Evolutionary conservation across 345 rosid genomes (phyloP).

Genomic region (Rhodamnia rubescens): DNA sequence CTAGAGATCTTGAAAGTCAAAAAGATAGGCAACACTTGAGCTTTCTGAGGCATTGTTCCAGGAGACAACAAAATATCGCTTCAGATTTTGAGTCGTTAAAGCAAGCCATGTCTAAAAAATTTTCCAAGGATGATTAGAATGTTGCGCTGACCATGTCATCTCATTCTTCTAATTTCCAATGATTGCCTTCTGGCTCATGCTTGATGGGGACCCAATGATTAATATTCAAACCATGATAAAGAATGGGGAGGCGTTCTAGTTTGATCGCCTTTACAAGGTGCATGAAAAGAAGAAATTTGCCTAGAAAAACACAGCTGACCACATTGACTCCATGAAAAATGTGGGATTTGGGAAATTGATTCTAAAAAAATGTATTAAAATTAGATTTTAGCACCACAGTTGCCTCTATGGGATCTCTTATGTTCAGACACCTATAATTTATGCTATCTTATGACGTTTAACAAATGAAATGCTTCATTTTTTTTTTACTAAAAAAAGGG

Average conservation of each 20-base stretch:
- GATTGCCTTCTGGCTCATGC: not conserved
- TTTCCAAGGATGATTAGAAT: not conserved
- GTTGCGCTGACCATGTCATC: not conserved
- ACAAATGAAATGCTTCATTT: no score
- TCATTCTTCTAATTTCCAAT: not conserved
- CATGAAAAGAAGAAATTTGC: not conserved
- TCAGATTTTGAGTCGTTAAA: conserved; percentile 7
- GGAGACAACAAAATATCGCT: conserved; percentile 2
- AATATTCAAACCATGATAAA: not conserved
- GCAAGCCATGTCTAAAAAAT: conserved; percentile 3
- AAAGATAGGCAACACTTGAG: not conserved
- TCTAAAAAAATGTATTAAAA: not conserved
- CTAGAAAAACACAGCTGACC: not conserved
- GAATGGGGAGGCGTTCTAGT: not conserved
- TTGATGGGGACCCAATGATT: conserved; percentile 1
- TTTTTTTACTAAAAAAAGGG: not conserved
- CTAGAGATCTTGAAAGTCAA: not conserved
- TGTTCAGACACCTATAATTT: no score
- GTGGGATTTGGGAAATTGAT: not conserved
- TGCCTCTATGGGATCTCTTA: no score
- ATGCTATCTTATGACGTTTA: no score
- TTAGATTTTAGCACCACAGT: no score
- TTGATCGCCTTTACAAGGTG: not conserved
- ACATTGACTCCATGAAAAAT: not conserved
- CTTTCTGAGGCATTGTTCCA: not conserved